phyloP scores from a whole-genome alignment of 331 rosid genomes.

The Malus hybrid region DNA sequence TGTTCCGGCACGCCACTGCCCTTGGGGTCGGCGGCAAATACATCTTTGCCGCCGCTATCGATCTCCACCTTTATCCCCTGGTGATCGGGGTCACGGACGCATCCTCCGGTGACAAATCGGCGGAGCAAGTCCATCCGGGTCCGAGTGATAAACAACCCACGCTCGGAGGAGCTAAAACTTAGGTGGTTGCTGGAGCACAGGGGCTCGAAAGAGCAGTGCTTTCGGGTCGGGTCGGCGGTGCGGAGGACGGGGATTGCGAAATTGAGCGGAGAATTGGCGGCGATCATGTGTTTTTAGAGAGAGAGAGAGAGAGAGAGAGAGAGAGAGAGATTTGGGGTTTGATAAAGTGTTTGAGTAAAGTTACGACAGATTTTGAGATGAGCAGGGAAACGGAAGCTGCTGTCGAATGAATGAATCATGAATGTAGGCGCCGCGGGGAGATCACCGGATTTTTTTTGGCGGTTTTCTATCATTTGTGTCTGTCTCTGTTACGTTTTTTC shows the following conservation, averaged over 20 bases:
- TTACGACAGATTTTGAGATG: too few relatives aligned
- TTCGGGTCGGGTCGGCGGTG: constrained; percentile 8
- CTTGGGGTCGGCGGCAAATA: constrained; percentile 16
- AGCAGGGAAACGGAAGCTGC: neutral
- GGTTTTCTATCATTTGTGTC: too few relatives aligned
- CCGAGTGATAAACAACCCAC: constrained; percentile 8
- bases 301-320: too few relatives aligned
- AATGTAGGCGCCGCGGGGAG: neutral
- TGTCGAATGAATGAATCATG: neutral
- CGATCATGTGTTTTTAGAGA: constrained; percentile 25
- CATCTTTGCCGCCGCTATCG: constrained; percentile 31
- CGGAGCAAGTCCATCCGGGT: constrained; percentile 31
- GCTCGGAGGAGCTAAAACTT: constrained; percentile 14
- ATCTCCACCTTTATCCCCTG: constrained; percentile 33
- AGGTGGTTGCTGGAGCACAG: constrained; percentile 17
- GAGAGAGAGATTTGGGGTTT: neutral
- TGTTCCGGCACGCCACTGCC: constrained; percentile 36
- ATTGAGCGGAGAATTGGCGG: constrained; percentile 21
- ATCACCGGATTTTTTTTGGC: neutral
- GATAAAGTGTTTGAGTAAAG: neutral
- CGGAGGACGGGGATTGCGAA: constrained; percentile 7
- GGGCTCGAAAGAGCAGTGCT: neutral
- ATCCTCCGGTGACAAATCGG: neutral
- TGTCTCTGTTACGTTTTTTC: too few relatives aligned
- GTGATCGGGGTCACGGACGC: constrained; percentile 12